These are phyloP conservation scores for Camellia lanceoleosa DNA, from an alignment of 148 eudicot genomes.

Conservation along the genomic window DNA sequence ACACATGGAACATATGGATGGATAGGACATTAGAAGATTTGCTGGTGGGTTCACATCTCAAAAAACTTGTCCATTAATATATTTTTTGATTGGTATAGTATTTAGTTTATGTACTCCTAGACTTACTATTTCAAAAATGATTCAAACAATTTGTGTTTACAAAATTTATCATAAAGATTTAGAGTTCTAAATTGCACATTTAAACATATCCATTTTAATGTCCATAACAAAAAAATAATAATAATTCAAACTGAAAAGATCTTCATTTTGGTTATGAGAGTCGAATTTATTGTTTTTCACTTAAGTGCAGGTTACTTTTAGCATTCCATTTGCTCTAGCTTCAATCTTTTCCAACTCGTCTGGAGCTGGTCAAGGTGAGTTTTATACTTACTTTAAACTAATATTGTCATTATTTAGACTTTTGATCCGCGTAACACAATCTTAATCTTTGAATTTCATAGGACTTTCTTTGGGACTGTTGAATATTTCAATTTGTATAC, in stretches of 20 bases:
- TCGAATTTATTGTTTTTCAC: background rate
- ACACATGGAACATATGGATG: too few species aligned
- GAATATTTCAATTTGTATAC: background rate
- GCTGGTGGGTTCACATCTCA: too few species aligned
- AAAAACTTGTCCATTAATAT: too few species aligned
- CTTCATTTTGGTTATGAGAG: background rate
- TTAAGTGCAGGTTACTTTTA: conserved; percentile 1
- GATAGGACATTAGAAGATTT: too few species aligned
- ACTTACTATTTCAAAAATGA: too few species aligned
- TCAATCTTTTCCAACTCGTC: background rate
- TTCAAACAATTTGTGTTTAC: too few species aligned
- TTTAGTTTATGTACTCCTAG: too few species aligned
- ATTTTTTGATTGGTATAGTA: too few species aligned
- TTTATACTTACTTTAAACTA: background rate
- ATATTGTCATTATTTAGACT: background rate
- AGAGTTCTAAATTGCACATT: too few species aligned
- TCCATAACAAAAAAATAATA: background rate
- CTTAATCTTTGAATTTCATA: background rate
- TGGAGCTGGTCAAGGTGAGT: background rate
- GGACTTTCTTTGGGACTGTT: conserved; percentile 10
- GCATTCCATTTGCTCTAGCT: conserved; percentile 10
- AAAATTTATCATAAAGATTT: too few species aligned
- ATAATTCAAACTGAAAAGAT: background rate
- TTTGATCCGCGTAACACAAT: background rate
- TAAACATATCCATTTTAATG: too few species aligned